A percentile compares a stretch with the other conserved stretches of the same genome.
Evolutionary conservation across 2,329 filamentous ascomycete genomes (phyloP).

Genomic region (Colletotrichum abscissum): DNA sequence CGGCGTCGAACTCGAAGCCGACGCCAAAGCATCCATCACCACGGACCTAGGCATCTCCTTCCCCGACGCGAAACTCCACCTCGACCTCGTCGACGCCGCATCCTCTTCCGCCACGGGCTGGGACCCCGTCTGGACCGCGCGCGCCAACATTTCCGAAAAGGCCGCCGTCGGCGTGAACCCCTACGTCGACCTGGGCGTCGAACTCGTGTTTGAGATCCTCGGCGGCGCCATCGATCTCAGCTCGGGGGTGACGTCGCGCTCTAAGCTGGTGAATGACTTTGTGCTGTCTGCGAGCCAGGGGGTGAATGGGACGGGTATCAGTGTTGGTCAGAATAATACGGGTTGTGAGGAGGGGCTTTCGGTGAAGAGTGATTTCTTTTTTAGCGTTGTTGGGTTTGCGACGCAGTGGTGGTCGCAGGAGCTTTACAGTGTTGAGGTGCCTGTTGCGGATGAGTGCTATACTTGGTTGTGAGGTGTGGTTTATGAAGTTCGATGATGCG

Average conservation of each 20-base stretch:
- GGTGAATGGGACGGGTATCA: constrained; percentile 28
- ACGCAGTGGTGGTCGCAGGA: constrained; percentile 41
- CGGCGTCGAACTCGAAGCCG: constrained; percentile 32
- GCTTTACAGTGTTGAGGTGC: constrained; percentile 41
- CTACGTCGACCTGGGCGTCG: constrained; percentile 38
- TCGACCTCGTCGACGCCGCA: constrained; percentile 43
- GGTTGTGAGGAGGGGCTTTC: constrained; percentile 40
- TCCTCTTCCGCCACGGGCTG: constrained; percentile 38
- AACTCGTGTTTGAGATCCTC: constrained; percentile 40
- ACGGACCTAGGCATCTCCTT: constrained; percentile 38
- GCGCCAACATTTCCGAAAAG: constrained; percentile 41
- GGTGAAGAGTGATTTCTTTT: constrained; percentile 41
- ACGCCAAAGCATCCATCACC: constrained; percentile 30
- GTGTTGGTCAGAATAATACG: constrained; percentile 29
- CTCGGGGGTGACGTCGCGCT: constrained; percentile 41
- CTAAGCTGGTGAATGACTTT: constrained; percentile 41
- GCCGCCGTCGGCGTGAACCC: constrained; percentile 39
- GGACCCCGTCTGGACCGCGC: constrained; percentile 46
- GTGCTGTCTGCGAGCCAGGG: constrained; percentile 38
- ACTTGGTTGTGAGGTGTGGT: constrained; percentile 33
- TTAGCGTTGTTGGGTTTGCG: constrained; percentile 40
- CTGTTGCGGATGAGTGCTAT: constrained; percentile 43
- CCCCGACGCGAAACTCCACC: constrained; percentile 40
- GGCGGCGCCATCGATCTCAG: constrained; percentile 41
- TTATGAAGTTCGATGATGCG: background rate